Evolutionary conservation across 1,139 yeast species (phyloP), one percentile per base, ranked within the genome.

Genomic region (Suhomyces ambrosiae): DNA sequence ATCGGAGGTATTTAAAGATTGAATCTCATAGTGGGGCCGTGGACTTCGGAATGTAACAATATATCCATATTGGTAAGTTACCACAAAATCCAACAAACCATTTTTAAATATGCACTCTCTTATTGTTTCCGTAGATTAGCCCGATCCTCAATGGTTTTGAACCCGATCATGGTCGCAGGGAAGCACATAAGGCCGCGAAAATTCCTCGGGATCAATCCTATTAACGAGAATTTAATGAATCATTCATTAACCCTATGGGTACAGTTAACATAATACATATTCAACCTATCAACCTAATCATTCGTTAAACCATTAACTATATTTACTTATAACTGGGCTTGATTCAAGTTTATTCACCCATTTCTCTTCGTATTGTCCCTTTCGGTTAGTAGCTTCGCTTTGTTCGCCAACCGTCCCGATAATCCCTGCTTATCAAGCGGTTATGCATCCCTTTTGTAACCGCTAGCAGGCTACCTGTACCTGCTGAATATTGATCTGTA

Each of bases 11-110:
- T 34, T 34, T 34, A 35, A 25, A 30, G 18, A 23, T 16, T 28
- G 26, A 23, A 13, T 18, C 21, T 26, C 22, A 11, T 10, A 14
- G 26, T 18, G 8, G 27, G 22, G 27, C 21, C 23, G 9, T 10
- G n/a, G 25, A 21, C 10, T 19, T 23, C 23, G 37, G 35, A 33
- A 33, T 37, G 41, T 37, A 37, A 30, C 41, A 38, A 38, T 33
- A 27, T 28, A 29, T 10, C 40, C 31, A 23, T 13, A 33, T 23
- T 27, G 21, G 41, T 22, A 35, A 16, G 6, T 15, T 22, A 10
- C 23, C 31, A 34, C 35, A 35, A 30, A 30, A 23, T 17, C n/a
- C 15, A 15, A 32, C 23, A 18, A 18, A 22, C 12, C 12, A 19
- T 21, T 8, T 11, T 6, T 11, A 12, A 23, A 10, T 22, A 13